phyloP scores from a whole-genome alignment of 495 filamentous ascomycete genomes.

The Friedmanniomyces simplex region DNA sequence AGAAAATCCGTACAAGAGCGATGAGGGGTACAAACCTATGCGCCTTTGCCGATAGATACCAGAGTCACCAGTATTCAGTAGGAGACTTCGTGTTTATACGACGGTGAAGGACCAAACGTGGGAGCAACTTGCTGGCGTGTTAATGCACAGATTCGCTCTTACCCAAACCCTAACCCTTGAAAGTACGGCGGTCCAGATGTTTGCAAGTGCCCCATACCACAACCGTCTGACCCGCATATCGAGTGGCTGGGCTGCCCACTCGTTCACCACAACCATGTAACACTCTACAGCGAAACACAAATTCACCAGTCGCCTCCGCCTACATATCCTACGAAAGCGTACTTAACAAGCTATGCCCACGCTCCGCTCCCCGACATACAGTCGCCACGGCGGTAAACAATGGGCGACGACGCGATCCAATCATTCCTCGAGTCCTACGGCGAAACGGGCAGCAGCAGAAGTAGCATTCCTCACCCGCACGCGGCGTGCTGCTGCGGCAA shows the following conservation, averaged over 20 bases:
- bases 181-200: no score
- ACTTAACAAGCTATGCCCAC: background rate
- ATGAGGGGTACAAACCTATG: no score
- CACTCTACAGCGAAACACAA: background rate
- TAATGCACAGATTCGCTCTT: background rate
- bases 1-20: no score
- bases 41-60: no score
- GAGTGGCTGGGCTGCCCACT: background rate
- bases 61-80: no score
- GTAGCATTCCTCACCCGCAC: conserved; percentile 2
- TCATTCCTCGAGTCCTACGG: conserved; percentile 11
- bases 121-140: background rate
- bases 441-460: conserved; percentile 2
- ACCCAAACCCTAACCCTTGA: background rate
- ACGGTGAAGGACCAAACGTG: no score
- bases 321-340: background rate
- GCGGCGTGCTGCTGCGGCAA: conserved; percentile 71
- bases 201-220: no score
- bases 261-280: background rate
- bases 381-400: background rate
- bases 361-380: background rate
- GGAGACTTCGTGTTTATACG: no score
- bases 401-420: conserved; percentile 17
- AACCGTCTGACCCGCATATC: no score
- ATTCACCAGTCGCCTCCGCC: background rate